These are phyloP conservation scores for Tetrahymena malaccensis DNA, from an alignment of 73 alveolate genomes.

Conservation along the genomic window DNA sequence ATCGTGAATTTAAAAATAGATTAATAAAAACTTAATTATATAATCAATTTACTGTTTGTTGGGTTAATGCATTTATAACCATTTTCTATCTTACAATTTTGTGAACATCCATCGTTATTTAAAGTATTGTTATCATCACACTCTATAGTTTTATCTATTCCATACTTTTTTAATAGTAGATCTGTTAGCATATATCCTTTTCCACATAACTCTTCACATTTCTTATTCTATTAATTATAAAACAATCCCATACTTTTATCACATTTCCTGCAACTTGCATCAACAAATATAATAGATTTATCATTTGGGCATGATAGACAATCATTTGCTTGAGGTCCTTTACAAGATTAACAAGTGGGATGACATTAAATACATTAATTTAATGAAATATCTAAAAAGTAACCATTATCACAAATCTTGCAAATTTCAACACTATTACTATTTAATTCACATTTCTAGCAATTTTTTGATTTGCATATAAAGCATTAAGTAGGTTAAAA, in stretches of 20 bases:
- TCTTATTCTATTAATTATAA: neutral
- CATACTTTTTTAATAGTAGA: neutral
- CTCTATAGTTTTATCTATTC: neutral
- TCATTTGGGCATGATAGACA: neutral
- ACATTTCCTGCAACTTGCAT: neutral
- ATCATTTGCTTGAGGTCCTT: neutral
- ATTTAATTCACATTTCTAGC: neutral
- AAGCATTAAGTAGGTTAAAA: neutral
- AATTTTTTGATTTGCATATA: neutral
- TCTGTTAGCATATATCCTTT: neutral
- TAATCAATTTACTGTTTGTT: neutral
- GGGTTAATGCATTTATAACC: neutral
- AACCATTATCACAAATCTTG: neutral
- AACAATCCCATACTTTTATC: neutral
- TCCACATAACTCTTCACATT: neutral
- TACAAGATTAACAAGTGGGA: neutral
- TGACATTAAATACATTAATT: neutral
- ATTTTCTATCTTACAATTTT: neutral
- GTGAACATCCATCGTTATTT: neutral
- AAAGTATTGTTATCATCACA: neutral
- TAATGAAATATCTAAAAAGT: neutral
- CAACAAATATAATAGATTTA: neutral
- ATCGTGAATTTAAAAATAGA: too few species aligned
- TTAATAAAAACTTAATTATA: too few species aligned
- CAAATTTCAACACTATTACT: neutral